Conservation (phyloP, 176 grass and related monocot genomes). For the Coix lacrymajobi region DNA sequence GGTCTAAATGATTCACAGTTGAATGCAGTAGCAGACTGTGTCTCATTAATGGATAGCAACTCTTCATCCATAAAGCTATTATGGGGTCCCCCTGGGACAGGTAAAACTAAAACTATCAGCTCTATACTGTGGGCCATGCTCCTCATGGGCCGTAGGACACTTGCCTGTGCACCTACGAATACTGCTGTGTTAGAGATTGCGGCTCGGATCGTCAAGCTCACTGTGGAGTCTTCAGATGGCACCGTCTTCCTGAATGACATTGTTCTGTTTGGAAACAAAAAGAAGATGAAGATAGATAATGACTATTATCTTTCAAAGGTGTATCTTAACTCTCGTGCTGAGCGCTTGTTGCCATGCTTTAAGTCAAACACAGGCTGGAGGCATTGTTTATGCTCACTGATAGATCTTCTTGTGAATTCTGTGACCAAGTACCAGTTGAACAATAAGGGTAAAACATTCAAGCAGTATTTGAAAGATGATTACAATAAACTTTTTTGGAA, state of each 20-base stretch:
- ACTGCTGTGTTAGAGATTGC: constrained; percentile 44
- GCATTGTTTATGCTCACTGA: constrained; percentile 29
- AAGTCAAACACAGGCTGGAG: constrained; percentile 39
- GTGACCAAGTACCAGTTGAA: neutral
- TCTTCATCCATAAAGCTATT: constrained; percentile 35
- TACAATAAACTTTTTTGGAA: neutral
- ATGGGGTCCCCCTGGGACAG: constrained; percentile 51
- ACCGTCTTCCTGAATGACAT: constrained; percentile 31
- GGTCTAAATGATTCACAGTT: constrained; percentile 45
- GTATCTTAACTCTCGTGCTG: constrained; percentile 4
- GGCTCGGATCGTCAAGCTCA: constrained; percentile 21
- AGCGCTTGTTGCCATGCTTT: constrained; percentile 29
- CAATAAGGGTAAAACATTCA: neutral
- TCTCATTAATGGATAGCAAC: neutral
- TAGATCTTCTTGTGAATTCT: neutral
- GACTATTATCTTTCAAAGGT: constrained; percentile 3
- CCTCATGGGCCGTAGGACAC: constrained; percentile 1
- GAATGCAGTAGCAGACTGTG: constrained; percentile 30
- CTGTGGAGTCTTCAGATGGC: constrained; percentile 9
- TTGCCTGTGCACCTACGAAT: constrained; percentile 55
- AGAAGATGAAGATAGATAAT: constrained; percentile 21
- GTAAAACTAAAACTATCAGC: constrained; percentile 60
- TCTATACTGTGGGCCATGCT: constrained; percentile 35
- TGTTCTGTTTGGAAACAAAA: constrained; percentile 40
- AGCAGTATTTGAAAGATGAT: neutral